These are phyloP conservation scores for Boletus speciosus DNA, from an alignment of 768 basidiomycete species.

Conservation along the genomic window DNA sequence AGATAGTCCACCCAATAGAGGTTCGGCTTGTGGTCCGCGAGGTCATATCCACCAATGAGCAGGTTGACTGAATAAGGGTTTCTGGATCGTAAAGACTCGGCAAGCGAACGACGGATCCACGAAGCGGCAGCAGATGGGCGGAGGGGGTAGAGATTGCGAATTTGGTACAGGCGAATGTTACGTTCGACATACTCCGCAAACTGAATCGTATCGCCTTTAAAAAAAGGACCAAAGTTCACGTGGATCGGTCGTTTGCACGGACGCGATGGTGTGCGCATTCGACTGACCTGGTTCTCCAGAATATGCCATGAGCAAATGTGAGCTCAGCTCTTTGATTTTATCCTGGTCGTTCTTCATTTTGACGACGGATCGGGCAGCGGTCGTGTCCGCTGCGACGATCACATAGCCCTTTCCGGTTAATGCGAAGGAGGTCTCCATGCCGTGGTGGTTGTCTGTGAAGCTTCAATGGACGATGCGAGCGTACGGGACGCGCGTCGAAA, in stretches of 20 bases:
- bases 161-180: conserved; percentile 94
- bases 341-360: conserved; percentile 98
- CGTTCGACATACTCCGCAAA: conserved; percentile 96
- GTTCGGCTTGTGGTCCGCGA: conserved; percentile 63
- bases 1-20: conserved; percentile 97
- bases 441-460: conserved; percentile 17
- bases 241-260: not conserved
- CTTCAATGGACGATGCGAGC: not conserved
- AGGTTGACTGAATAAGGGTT: conserved; percentile 90
- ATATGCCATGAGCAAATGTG: conserved; percentile 92
- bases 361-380: conserved; percentile 86
- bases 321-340: conserved; percentile 89
- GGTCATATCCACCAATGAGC: conserved; percentile 90
- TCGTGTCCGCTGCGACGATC: conserved; percentile 88
- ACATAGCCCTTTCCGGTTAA: conserved; percentile 92
- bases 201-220: conserved; percentile 90
- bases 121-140: conserved; percentile 89
- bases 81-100: conserved; percentile 83
- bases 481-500: conserved; percentile 31
- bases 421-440: conserved; percentile 90
- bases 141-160: conserved; percentile 86
- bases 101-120: conserved; percentile 91
- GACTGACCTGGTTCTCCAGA: conserved; percentile 85
- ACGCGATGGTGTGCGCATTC: not conserved
- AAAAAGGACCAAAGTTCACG: not conserved